A percentile compares a stretch with the other conserved stretches of the same genome.
Conservation (phyloP, 2,329 filamentous ascomycete genomes). For the Diaporthe helianthi region DNA sequence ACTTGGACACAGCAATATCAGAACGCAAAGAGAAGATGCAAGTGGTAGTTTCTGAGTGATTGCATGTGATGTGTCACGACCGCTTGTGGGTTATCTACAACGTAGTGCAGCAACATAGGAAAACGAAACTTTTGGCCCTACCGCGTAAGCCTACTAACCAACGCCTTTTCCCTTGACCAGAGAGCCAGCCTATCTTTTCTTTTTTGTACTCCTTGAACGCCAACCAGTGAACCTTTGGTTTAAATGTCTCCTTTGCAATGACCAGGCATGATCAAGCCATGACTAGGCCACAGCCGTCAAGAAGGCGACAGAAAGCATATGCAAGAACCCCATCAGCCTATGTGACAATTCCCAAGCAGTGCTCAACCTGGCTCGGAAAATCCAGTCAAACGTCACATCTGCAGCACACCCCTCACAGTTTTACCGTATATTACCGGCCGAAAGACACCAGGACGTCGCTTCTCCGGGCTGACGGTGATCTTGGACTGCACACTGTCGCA, state of each 20-base stretch:
- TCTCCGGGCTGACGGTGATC: not conserved
- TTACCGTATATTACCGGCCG: not conserved
- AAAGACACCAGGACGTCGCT: not conserved
- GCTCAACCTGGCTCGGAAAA: too few relatives aligned
- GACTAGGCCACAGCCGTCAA: not conserved
- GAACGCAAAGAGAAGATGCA: not conserved
- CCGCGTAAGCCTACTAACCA: conserved; percentile 14
- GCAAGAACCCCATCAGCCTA: not conserved
- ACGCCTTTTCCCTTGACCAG: conserved; percentile 1
- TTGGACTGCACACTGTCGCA: not conserved
- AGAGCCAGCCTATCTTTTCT: not conserved
- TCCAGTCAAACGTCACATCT: not conserved
- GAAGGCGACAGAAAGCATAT: not conserved
- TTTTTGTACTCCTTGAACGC: conserved; percentile 4
- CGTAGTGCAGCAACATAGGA: too few relatives aligned
- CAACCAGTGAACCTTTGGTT: not conserved
- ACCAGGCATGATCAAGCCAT: not conserved
- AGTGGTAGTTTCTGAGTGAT: not conserved
- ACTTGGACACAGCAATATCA: not conserved
- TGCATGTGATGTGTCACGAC: not conserved
- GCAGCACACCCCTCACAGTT: conserved; percentile 18
- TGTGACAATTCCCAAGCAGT: not conserved
- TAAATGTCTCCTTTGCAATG: not conserved
- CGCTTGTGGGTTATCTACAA: not conserved
- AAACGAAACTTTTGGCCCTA: not conserved